Evolutionary conservation across 1,139 yeast genomes (phyloP).

Genomic region (Scheffersomyces lignicola): DNA sequence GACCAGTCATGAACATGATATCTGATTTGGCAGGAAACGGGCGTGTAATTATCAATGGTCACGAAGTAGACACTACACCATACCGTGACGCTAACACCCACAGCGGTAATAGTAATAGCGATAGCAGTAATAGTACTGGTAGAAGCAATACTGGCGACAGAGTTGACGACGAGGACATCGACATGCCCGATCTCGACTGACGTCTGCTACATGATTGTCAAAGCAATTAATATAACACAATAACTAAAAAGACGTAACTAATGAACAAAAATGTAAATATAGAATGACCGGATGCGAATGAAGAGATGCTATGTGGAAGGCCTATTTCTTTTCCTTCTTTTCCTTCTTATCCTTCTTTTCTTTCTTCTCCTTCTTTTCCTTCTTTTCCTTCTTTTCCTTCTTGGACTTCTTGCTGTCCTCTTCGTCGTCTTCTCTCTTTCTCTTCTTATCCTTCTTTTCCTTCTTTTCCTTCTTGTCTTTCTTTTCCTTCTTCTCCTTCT

Average conservation of each 20-base stretch:
- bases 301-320: constrained; percentile 1
- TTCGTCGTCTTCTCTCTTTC: constrained; percentile 44
- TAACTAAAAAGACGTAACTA: constrained; percentile 2
- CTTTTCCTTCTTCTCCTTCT: constrained; percentile 25
- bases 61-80: constrained; percentile 4
- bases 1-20: constrained; percentile 3
- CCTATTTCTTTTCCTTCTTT: constrained; percentile 33
- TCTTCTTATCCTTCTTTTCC: constrained; percentile 47
- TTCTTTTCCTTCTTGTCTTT: constrained; percentile 33
- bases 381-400: constrained; percentile 44
- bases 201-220: neutral
- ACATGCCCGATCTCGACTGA: constrained; percentile 9
- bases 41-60: constrained; percentile 10
- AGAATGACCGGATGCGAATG: neutral
- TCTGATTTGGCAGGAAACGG: constrained; percentile 5
- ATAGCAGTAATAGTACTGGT: constrained; percentile 1
- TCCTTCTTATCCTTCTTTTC: constrained; percentile 42
- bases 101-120: neutral
- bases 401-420: constrained; percentile 28
- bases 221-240: constrained; percentile 1
- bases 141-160: constrained; percentile 1
- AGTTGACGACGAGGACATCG: constrained; percentile 11
- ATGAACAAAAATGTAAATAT: neutral
- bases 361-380: constrained; percentile 45
- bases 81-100: neutral